phyloP scores from a whole-genome alignment of 2,329 filamentous ascomycete species.

The Zasmidium cellare region DNA sequence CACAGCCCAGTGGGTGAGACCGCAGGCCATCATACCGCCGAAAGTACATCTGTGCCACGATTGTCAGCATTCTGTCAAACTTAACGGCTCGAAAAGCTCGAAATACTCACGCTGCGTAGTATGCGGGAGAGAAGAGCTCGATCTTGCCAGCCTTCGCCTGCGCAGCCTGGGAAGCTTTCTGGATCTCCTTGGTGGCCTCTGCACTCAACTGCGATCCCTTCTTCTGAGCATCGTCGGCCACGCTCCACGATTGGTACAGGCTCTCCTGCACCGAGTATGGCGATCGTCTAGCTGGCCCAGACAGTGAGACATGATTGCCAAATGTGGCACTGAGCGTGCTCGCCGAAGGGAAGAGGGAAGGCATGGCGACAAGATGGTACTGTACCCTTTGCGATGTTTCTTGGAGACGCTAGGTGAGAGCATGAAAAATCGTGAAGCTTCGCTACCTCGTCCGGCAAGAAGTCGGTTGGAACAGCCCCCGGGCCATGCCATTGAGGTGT shows the following conservation, averaged over 20 bases:
- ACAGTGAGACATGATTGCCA: constrained; percentile 40
- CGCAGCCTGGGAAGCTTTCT: constrained; percentile 66
- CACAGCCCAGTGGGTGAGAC: constrained; percentile 59
- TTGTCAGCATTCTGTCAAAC: not conserved
- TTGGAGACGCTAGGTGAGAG: not conserved
- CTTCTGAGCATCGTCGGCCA: constrained; percentile 71
- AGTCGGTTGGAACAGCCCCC: not conserved
- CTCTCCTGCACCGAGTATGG: constrained; percentile 48
- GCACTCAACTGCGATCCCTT: constrained; percentile 68
- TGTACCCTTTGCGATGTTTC: not conserved
- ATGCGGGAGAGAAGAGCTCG: constrained; percentile 73
- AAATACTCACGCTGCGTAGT: constrained; percentile 57
- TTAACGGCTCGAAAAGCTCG: not conserved
- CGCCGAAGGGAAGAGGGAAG: constrained; percentile 55
- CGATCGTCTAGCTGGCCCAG: constrained; percentile 11
- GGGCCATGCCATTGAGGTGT: not conserved
- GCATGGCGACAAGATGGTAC: constrained; percentile 43
- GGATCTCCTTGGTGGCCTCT: constrained; percentile 69
- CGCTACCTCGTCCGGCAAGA: not conserved
- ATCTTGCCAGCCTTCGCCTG: constrained; percentile 70
- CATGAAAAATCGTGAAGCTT: not conserved
- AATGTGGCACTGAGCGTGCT: constrained; percentile 58
- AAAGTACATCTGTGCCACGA: constrained; percentile 61
- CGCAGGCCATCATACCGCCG: constrained; percentile 67
- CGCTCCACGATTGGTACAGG: constrained; percentile 71